A percentile compares a stretch with the other conserved stretches of the same genome.
These are phyloP conservation scores for Vinca major DNA, from an alignment of 305 asterid species.

Conservation along the genomic window DNA sequence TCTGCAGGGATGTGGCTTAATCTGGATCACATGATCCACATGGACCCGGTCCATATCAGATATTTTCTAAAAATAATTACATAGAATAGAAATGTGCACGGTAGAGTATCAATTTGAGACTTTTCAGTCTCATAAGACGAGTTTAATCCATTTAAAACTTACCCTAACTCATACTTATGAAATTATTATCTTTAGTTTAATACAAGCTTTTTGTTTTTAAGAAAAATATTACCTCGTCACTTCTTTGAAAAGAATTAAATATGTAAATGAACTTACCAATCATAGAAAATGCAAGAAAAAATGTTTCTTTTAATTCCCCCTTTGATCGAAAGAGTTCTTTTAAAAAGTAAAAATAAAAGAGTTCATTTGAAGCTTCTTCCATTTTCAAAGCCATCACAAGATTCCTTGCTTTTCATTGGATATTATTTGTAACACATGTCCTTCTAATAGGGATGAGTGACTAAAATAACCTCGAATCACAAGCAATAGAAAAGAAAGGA, in stretches of 20 bases:
- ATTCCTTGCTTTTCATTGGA: conserved; percentile 4
- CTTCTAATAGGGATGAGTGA: neutral
- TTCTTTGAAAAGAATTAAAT: neutral
- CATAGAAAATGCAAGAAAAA: neutral
- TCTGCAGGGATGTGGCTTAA: no score
- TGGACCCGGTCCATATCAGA: no score
- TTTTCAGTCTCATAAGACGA: no score
- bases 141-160: no score
- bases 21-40: no score
- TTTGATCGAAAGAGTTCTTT: neutral
- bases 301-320: neutral
- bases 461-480: conserved; percentile 4
- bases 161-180: no score
- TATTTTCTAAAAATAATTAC: no score
- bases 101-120: no score
- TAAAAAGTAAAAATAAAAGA: neutral
- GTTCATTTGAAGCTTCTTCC: neutral
- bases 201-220: neutral
- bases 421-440: conserved; percentile 11
- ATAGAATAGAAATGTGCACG: no score
- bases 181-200: no score
- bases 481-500: conserved; percentile 10
- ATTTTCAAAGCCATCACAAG: neutral
- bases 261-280: neutral
- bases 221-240: no score